Base-by-base conservation (phyloP, 2,329 filamentous ascomycete genomes). In the Pseudogymnoascus sp. region DNA sequence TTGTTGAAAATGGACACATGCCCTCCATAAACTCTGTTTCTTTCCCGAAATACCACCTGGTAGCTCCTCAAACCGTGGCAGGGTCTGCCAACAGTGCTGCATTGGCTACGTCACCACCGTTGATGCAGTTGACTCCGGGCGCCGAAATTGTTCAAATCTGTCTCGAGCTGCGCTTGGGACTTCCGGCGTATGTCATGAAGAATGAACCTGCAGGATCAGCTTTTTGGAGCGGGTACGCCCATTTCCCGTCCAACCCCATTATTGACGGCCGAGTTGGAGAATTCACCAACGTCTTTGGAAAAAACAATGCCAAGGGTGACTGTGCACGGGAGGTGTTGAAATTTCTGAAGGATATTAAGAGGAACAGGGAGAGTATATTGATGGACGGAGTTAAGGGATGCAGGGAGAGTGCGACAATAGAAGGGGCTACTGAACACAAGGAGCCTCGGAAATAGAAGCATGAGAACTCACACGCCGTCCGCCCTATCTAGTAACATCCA, bases 261-360 rank as follows among this genome's bases (percentile, higher is more conserved):
- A 47, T 64, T 31, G 44, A 59, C 5, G 61, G 63, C 4, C 26
- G 9, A 13, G n/a, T 64, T 15, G 63, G 63, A 11, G 61, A 74
- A 60, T 74, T 77, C 4, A 61, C 70, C 0, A 70, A 75, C 47
- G 68, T 79, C 0, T 76, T 70, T 61, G 77, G 78, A 3, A 76
- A 74, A 71, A 79, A 77, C 69, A 75, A 71, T 58, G 78, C 78
- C 1, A 77, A 75, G 66, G 75, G 79, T 62, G 74, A 75, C 64
- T 76, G 76, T 66, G 76, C 76, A 47, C 64, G 70, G 44, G 62
- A 70, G 47, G 72, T 76, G 17, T 59, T 77, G 50, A 66, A 63
- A 33, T 68, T 77, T 39, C 64, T 79, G 40, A 63, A 69, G 40
- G 68, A 66, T 8, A 68, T 77, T 24, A 61, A 66, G 57, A 63